These are phyloP conservation scores for Boletus edulis DNA, from an alignment of 768 basidiomycete species.

Conservation along the genomic window DNA sequence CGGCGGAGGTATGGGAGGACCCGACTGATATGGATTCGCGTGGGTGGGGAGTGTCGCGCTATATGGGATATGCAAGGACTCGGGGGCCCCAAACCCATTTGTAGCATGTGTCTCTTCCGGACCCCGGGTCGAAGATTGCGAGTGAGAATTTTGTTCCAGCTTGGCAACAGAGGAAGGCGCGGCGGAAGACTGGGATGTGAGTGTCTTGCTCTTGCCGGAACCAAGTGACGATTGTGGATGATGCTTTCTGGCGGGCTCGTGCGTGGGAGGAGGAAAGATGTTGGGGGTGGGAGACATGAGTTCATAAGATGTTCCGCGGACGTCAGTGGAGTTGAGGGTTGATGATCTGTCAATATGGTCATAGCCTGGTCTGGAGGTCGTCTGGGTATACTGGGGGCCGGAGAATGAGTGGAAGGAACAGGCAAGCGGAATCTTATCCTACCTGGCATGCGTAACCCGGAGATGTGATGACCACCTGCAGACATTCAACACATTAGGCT, in stretches of 20 bases:
- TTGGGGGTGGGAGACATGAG: conserved; percentile 19
- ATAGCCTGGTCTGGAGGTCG: conserved; percentile 20
- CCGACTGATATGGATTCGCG: conserved; percentile 5
- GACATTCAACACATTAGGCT: neutral
- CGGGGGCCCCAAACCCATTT: conserved; percentile 5
- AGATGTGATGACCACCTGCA: conserved; percentile 59
- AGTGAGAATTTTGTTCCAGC: conserved; percentile 12
- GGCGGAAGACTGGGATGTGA: conserved; percentile 10
- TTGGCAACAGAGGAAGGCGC: conserved; percentile 12
- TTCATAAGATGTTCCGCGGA: conserved; percentile 30
- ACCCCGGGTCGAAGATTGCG: conserved; percentile 16
- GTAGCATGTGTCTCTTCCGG: conserved; percentile 21
- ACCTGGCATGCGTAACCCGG: conserved; percentile 73
- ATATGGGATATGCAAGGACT: conserved; percentile 6
- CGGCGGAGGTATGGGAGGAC: conserved; percentile 9
- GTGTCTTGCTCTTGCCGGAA: conserved; percentile 18
- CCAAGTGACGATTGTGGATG: conserved; percentile 21
- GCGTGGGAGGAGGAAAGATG: conserved; percentile 10
- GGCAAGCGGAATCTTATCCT: conserved; percentile 1
- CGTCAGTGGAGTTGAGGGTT: conserved; percentile 20
- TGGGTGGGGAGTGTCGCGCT: conserved; percentile 8
- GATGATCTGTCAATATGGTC: conserved; percentile 18
- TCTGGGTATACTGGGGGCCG: conserved; percentile 23
- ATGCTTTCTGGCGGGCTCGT: conserved; percentile 10
- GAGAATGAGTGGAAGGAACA: conserved; percentile 4